Evolutionary conservation across 2,329 filamentous ascomycete species (phyloP), one percentile per base, ranked within the genome.

Genomic region (Diplodia intermedia): DNA sequence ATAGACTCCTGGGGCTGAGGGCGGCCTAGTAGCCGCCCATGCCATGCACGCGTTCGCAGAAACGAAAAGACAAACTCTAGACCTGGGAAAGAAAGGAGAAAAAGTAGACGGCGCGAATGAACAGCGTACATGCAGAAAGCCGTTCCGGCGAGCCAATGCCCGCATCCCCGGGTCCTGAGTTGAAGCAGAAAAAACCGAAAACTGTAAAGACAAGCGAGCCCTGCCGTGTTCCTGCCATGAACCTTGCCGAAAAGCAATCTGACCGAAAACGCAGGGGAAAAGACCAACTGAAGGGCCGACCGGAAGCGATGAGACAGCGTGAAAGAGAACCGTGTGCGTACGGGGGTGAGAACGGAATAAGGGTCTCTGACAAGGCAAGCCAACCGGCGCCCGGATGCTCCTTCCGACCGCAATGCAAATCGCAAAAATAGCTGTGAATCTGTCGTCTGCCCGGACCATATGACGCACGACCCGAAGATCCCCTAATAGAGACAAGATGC

Each of bases 171-270:
- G 57, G 57, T 50, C 40, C 40, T n/a, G 36, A 20, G 57, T 61
- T 5, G 26, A 65, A 65, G 61, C 61, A 65, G 61, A 31, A 53
- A 50, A 53, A 65, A 38, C 61, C 61, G 47, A 65, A 65, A 54
- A 65, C 61, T 54, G 61, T 36, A 65, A 65, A 65, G 61, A 65
- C 61, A 65, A 65, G 61, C 61, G 61, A 65, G 61, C 23, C 31
- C 47, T 54, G 47, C 61, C 49, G 50, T 53, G 47, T 52, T 49
- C 47, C 47, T 33, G 15, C 61, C 31, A 12, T 54, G 20, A 53
- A 54, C 47, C 61, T 54, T 65, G 61, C 49, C 29, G 31, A 53
- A 65, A 65, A 53, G 61, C 49, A 65, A 65, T 50, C 47, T 53
- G 61, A 65, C 52, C 7, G 33, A 26, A 65, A 36, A 52, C 50